Conservation (phyloP, 2,329 filamentous ascomycete species). For the Onygenales sp. region DNA sequence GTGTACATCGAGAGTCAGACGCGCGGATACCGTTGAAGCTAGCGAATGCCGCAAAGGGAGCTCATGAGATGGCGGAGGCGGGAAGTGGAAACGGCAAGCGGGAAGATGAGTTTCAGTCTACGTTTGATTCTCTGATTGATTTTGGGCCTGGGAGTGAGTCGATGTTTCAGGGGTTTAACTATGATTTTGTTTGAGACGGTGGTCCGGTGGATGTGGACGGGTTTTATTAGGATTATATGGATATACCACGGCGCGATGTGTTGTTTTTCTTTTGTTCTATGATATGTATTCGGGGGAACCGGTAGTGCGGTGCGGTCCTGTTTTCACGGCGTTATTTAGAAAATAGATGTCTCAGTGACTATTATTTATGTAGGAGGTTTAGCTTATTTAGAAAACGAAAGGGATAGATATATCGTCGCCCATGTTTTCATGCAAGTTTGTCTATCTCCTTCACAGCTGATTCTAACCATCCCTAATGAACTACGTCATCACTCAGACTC, state of each 20-base stretch:
- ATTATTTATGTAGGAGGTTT: no score
- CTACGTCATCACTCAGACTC: no score
- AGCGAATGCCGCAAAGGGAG: background rate
- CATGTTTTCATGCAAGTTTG: no score
- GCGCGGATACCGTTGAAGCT: background rate
- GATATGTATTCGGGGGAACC: background rate
- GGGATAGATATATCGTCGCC: no score
- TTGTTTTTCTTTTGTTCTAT: background rate
- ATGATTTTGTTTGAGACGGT: background rate
- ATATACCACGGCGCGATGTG: no score
- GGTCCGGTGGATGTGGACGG: background rate
- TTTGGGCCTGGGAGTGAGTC: constrained; percentile 3
- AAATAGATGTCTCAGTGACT: no score
- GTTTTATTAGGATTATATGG: background rate
- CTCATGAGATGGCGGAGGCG: background rate
- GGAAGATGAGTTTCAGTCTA: constrained; percentile 2
- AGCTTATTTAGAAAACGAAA: no score
- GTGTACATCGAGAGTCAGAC: background rate
- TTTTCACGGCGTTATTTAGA: background rate
- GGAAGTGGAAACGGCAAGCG: background rate
- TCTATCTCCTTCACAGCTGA: no score
- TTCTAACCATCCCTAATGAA: no score
- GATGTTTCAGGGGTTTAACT: constrained; percentile 1
- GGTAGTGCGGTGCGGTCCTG: background rate
- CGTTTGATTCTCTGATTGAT: constrained; percentile 8